phyloP scores from a whole-genome alignment of 176 grass and related monocot species.

The Juncus effusus region DNA sequence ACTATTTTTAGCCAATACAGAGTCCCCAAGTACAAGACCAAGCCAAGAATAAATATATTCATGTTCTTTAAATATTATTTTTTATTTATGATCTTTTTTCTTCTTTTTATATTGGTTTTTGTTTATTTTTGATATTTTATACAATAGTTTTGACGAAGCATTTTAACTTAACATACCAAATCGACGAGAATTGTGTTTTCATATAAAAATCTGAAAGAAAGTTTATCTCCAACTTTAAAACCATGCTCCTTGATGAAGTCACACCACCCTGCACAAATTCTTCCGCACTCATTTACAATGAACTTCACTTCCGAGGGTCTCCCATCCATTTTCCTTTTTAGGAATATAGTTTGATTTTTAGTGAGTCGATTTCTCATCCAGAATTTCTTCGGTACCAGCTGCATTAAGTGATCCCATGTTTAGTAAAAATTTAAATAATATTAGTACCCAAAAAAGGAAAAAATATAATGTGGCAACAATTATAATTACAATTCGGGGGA shows the following conservation, averaged over 20 bases:
- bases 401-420: background rate
- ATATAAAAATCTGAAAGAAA: background rate
- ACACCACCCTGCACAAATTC: background rate
- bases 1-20: no score
- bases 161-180: background rate
- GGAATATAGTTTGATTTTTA: constrained; percentile 4
- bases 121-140: no score
- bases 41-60: no score
- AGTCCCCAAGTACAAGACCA: no score
- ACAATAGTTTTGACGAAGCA: no score
- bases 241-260: background rate
- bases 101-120: no score
- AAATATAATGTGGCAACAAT: background rate
- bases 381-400: constrained; percentile 11
- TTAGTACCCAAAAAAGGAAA: background rate
- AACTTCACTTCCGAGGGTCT: background rate
- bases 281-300: background rate
- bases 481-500: background rate
- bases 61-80: no score
- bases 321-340: background rate
- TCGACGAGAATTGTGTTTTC: background rate
- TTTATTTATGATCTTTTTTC: no score
- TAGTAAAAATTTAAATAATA: background rate
- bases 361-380: constrained; percentile 5
- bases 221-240: constrained; percentile 12